Conservation (phyloP, 225 moss, liverwort and hornwort genomes). For the Marchantia polymorpha region DNA sequence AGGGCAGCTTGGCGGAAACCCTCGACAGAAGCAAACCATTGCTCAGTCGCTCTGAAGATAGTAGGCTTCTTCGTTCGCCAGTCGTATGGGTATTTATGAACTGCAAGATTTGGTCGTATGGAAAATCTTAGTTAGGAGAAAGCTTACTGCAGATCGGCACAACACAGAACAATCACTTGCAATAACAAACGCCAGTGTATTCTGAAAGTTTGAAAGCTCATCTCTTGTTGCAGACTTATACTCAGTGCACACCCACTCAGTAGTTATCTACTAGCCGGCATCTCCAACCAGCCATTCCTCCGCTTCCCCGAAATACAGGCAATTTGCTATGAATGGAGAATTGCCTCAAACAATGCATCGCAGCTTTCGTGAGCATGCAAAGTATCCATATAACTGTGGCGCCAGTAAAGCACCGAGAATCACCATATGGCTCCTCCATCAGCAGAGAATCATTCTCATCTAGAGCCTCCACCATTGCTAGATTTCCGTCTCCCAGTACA, state of each 20-base stretch:
- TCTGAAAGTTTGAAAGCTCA: too few relatives aligned
- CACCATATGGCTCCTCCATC: constrained; percentile 98
- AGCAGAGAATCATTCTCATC: constrained; percentile 62
- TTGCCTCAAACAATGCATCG: neutral
- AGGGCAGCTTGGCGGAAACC: constrained; percentile 81
- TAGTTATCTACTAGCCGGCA: neutral
- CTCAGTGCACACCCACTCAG: neutral
- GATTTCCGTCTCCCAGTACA: constrained; percentile 84
- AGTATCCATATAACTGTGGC: constrained; percentile 9
- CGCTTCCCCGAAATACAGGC: neutral
- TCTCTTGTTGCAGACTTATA: neutral
- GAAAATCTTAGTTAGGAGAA: neutral
- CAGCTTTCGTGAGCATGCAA: neutral
- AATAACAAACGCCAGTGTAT: too few relatives aligned
- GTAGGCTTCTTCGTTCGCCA: constrained; percentile 98
- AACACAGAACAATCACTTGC: neutral
- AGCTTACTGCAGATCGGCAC: neutral
- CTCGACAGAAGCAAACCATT: constrained; percentile 99
- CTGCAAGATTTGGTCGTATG: constrained; percentile 39
- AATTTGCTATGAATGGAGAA: neutral
- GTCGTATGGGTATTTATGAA: constrained; percentile 98
- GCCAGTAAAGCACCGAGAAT: constrained; percentile 44
- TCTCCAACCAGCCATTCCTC: neutral
- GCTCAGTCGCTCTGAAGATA: constrained; percentile 98
- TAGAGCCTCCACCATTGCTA: constrained; percentile 80